phyloP scores from a whole-genome alignment of 495 filamentous ascomycete genomes.

The Glutinoglossum americanum region DNA sequence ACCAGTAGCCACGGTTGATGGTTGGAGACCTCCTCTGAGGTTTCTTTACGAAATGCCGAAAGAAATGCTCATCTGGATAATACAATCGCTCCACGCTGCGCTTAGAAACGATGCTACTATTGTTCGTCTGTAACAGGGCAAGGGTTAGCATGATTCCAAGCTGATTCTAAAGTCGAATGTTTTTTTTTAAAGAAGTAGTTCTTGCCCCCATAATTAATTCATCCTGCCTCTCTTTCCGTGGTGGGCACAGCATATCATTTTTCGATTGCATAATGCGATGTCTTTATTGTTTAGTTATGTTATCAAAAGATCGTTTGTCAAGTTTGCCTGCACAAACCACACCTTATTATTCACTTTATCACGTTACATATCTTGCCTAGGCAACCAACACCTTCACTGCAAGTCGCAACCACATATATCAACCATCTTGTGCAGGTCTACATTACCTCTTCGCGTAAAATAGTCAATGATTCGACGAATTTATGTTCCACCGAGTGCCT shows the following conservation, averaged over 20 bases:
- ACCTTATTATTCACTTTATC: neutral
- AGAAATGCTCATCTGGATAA: constrained; percentile 50
- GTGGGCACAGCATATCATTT: neutral
- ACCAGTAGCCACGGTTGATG: constrained; percentile 75
- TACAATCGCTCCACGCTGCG: constrained; percentile 73
- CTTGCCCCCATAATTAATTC: constrained; percentile 51
- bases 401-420: neutral
- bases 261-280: neutral
- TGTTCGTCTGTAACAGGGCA: constrained; percentile 48
- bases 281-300: neutral
- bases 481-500: neutral
- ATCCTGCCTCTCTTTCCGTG: constrained; percentile 27
- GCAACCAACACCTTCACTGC: neutral
- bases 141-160: neutral
- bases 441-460: neutral
- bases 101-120: constrained; percentile 76
- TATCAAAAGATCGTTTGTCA: neutral
- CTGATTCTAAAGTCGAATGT: neutral
- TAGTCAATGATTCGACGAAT: neutral
- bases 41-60: constrained; percentile 70
- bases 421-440: neutral
- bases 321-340: neutral
- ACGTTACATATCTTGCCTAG: neutral
- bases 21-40: constrained; percentile 57
- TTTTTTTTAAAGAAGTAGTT: neutral